A percentile compares a stretch with the other conserved stretches of the same genome.
Evolutionary conservation across 805 yeast genomes (phyloP).

Genomic region (Suhomyces canberraensis): DNA sequence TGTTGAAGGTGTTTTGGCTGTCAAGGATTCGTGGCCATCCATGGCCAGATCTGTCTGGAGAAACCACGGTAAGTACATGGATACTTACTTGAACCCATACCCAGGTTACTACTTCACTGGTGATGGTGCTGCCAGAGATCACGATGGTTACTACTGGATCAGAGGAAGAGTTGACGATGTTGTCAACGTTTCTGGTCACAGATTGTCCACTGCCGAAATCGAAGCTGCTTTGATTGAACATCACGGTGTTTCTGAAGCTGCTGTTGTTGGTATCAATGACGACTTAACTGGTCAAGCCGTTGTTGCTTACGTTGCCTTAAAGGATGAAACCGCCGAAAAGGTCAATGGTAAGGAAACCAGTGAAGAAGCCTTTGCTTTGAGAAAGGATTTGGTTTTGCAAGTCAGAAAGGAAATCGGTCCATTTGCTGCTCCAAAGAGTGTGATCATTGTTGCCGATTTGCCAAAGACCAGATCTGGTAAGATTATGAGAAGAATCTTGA

Average conservation of each 20-base stretch:
- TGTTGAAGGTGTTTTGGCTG: constrained; percentile 78
- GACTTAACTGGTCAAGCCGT: constrained; percentile 87
- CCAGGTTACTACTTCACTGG: constrained; percentile 84
- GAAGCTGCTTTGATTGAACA: constrained; percentile 81
- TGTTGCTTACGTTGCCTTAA: constrained; percentile 75
- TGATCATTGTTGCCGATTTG: constrained; percentile 69
- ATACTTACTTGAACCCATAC: constrained; percentile 79
- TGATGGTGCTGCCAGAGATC: constrained; percentile 85
- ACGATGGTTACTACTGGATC: constrained; percentile 83
- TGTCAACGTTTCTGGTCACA: constrained; percentile 82
- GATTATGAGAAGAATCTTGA: constrained; percentile 81
- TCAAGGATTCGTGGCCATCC: constrained; percentile 78
- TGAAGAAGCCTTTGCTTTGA: constrained; percentile 50
- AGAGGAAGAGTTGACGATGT: constrained; percentile 87
- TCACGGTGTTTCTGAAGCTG: constrained; percentile 67
- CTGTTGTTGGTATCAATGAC: constrained; percentile 80
- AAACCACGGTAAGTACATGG: constrained; percentile 70
- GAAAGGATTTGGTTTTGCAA: constrained; percentile 62
- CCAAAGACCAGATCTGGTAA: constrained; percentile 87
- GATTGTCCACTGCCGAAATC: constrained; percentile 85
- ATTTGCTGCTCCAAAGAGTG: constrained; percentile 79
- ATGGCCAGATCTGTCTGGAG: constrained; percentile 81
- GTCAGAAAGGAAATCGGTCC: constrained; percentile 83
- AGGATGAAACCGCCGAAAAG: constrained; percentile 40
- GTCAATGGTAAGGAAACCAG: constrained; percentile 28